Evolutionary conservation across 1,139 yeast species (phyloP), one percentile per base, ranked within the genome.

Genomic region (Yamadazyma sp.): DNA sequence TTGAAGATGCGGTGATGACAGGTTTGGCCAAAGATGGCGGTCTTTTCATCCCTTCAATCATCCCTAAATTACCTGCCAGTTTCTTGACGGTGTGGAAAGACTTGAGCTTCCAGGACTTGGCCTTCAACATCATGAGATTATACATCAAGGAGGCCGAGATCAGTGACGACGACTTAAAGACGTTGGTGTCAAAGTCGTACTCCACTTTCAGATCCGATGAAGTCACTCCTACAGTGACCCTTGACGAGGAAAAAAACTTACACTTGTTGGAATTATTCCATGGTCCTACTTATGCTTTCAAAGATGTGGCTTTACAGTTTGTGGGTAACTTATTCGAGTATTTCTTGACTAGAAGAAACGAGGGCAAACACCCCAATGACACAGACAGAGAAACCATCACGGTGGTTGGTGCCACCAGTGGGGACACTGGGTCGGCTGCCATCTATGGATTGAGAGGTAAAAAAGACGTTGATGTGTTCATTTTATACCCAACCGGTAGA

Each of bases 361-460:
- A 76, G 24, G 79, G 75, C 34, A 78, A 83, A 58, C 67, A 77
- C 31, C 75, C 67, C 24, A 75, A 75, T 41, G 75, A 79, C 47
- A 4, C 30, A 11, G 17, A 31, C 31, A 77, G 94, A 56, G 94
- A 88, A 53, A 78, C 80, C 46, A 75, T 92, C 54, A 92, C 99
- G 29, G 98, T 92, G 49, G 96, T 92, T 44, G 99, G 99, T 55
- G 99, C 99, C 33, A 92, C 99, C 20, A 87, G 96, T 39, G 99
- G 99, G 56, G 99, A 92, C 60, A 92, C 99, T 34, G 99, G 99
- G 39, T 87, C 96, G 36, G 99, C 99, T 39, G 98, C 99, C 46
- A 92, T 92, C 51, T 92, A 92, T 66, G 99, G 99, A 42, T 77
- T 92, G 53, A 79, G 98, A 68, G 95, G 95, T 60, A 92, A 92